Base-by-base conservation (phyloP, 768 basidiomycete species). In the Phanerochaete sordida region DNA sequence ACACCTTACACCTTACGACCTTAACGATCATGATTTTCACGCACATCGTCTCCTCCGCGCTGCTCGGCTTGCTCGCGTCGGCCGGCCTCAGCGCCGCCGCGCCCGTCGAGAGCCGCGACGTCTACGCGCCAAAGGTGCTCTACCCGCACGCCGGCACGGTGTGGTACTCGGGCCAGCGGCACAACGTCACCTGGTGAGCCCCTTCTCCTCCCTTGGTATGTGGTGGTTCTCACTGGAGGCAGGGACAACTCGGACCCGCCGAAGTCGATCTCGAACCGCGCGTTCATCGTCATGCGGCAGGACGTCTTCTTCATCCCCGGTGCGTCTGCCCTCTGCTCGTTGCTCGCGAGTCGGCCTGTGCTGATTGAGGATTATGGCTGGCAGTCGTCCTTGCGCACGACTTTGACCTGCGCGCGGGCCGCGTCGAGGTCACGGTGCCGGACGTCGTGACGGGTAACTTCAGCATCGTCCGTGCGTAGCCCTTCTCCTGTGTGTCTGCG, bases 111-210 rank as follows among this genome's bases (percentile, higher is more conserved):
- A 58, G n/a, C 37, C 75, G 82, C 59, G 81, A 82, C 60, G 81
- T 83, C 33, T 79, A 76, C 31, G 70, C 66, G 45, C 83, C 84
- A 0, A 79, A 77, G 4, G 73, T 84, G 63, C 75, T 75, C 37
- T 77, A 70, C 59, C 82, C 83, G 16, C 71, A 69, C 11, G 67
- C 72, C 0, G 65, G 64, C 11, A 75, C 79, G 4, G 70, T 80
- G 37, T 84, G 83, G 84, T 65, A 70, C 33, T 72, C 79, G 16
- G 80, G 80, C 7, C 59, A 78, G 53, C 70, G 60, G 1, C 69
- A 80, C 56, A 81, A 75, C 16, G 82, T 84, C 23, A 82, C 81
- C 16, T 84, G 83, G 83, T 79, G 64, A 21, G 48, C 19, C 16
- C 30, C 2, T n/a, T 43, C 3, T 16, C 21, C 23, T 3, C 3